These are phyloP conservation scores for Aspergillus arachidicola DNA, from an alignment of 2,329 filamentous ascomycete genomes.

Conservation along the genomic window DNA sequence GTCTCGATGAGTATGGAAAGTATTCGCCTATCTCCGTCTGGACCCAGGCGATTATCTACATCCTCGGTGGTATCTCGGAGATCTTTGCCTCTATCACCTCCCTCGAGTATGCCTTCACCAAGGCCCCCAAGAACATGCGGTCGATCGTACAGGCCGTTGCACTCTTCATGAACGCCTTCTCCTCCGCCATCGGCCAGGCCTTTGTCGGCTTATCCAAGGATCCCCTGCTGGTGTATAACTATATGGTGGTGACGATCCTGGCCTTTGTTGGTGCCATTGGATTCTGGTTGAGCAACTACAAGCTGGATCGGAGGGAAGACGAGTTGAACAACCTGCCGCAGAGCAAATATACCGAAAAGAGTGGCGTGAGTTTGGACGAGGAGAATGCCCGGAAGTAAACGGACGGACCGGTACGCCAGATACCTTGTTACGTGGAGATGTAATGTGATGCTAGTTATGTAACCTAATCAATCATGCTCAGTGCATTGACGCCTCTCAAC, in stretches of 20 bases:
- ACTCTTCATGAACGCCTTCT: slow-evolving; percentile 71
- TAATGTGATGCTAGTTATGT: slow-evolving; percentile 1
- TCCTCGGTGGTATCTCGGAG: slow-evolving; percentile 59
- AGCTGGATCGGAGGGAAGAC: slow-evolving; percentile 70
- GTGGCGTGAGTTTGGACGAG: slow-evolving; percentile 14
- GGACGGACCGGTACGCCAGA: not conserved
- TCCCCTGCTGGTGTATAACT: slow-evolving; percentile 73
- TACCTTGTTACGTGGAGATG: not conserved
- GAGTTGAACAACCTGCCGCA: slow-evolving; percentile 56
- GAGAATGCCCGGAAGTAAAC: slow-evolving; percentile 13
- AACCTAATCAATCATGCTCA: not conserved
- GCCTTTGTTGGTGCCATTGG: slow-evolving; percentile 62
- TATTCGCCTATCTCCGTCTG: slow-evolving; percentile 67
- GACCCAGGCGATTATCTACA: slow-evolving; percentile 53
- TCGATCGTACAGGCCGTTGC: slow-evolving; percentile 71
- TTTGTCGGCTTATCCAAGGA: slow-evolving; percentile 64
- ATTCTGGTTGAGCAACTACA: slow-evolving; percentile 70
- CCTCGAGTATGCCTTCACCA: slow-evolving; percentile 76
- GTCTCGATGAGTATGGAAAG: slow-evolving; percentile 45
- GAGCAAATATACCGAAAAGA: slow-evolving; percentile 20
- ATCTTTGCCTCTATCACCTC: slow-evolving; percentile 63
- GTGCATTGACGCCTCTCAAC: not conserved
- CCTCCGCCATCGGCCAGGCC: slow-evolving; percentile 70
- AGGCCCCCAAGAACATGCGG: slow-evolving; percentile 79
- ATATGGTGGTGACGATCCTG: slow-evolving; percentile 64